phyloP scores from a whole-genome alignment of 192 early-diverging fungal genomes.

The Funneliformis geosporum region DNA sequence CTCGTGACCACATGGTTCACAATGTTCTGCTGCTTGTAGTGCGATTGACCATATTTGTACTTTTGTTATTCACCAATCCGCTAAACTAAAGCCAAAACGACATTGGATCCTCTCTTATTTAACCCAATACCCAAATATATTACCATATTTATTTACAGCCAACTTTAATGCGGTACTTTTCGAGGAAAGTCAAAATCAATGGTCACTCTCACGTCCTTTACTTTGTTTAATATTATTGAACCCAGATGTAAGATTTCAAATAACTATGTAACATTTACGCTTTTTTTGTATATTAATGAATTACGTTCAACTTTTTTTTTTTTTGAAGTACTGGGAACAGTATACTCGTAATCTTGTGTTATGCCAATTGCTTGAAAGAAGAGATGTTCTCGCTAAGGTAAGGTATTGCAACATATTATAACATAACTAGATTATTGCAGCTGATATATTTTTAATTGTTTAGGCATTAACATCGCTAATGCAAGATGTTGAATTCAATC shows the following conservation, averaged over 20 bases:
- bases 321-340: constrained; percentile 2
- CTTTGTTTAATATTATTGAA: constrained; percentile 77
- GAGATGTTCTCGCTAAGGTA: constrained; percentile 44
- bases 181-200: constrained; percentile 80
- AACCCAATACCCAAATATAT: constrained; percentile 58
- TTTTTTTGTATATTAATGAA: not conserved
- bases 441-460: not conserved
- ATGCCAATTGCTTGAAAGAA: constrained; percentile 42
- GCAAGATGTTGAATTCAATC: constrained; percentile 59
- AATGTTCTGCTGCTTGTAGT: constrained; percentile 63
- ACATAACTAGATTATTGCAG: not conserved
- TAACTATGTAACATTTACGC: not conserved
- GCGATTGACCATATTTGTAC: constrained; percentile 73
- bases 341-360: constrained; percentile 8
- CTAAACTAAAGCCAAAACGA: constrained; percentile 38
- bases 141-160: constrained; percentile 62
- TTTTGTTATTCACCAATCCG: constrained; percentile 58
- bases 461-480: constrained; percentile 57
- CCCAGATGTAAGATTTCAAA: constrained; percentile 50
- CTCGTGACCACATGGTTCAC: constrained; percentile 25
- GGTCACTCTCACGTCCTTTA: constrained; percentile 81
- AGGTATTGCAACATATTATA: not conserved
- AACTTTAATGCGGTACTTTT: constrained; percentile 78
- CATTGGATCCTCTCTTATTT: constrained; percentile 63
- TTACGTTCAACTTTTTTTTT: not conserved